phyloP scores from a whole-genome alignment of 108 stramenopile species.

The Seminavis robusta region DNA sequence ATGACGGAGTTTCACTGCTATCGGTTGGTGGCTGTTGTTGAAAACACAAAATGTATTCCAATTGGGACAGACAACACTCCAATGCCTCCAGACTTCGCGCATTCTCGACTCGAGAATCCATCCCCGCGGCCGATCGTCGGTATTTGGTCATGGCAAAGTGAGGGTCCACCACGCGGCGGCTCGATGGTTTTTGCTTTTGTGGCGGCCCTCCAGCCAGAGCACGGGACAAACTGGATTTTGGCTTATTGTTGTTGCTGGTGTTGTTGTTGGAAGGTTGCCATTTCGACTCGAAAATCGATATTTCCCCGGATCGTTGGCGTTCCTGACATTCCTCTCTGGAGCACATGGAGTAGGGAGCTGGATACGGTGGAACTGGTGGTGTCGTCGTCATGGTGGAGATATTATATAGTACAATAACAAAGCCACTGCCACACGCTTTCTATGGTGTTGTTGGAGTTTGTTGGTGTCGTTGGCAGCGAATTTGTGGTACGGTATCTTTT shows the following conservation, averaged over 20 bases:
- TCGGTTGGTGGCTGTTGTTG: too few relatives aligned
- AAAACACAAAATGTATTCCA: too few relatives aligned
- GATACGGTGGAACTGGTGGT: not conserved
- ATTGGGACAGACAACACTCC: too few relatives aligned
- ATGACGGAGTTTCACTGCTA: too few relatives aligned
- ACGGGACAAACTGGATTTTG: not conserved
- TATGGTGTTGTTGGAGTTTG: too few relatives aligned
- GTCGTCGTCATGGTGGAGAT: too few relatives aligned
- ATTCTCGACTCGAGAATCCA: too few relatives aligned
- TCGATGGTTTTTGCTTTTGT: conserved; percentile 7
- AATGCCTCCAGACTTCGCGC: too few relatives aligned
- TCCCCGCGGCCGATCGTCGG: conserved; percentile 52
- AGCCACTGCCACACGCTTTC: too few relatives aligned
- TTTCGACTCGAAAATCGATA: conserved; percentile 30
- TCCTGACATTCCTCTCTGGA: conserved; percentile 30
- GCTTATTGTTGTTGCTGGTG: conserved; percentile 22
- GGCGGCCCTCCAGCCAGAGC: conserved; percentile 8
- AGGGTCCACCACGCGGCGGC: conserved; percentile 34
- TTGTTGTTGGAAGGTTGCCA: not conserved
- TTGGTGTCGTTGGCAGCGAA: too few relatives aligned
- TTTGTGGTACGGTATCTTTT: too few relatives aligned
- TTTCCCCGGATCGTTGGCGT: conserved; percentile 32
- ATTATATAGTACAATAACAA: too few relatives aligned
- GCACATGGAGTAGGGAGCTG: conserved; percentile 30
- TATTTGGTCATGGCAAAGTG: conserved; percentile 33